A percentile compares a stretch with the other conserved stretches of the same genome.
phyloP scores from a whole-genome alignment of 495 filamentous ascomycete genomes.

The Hyaloscypha finlandica region DNA sequence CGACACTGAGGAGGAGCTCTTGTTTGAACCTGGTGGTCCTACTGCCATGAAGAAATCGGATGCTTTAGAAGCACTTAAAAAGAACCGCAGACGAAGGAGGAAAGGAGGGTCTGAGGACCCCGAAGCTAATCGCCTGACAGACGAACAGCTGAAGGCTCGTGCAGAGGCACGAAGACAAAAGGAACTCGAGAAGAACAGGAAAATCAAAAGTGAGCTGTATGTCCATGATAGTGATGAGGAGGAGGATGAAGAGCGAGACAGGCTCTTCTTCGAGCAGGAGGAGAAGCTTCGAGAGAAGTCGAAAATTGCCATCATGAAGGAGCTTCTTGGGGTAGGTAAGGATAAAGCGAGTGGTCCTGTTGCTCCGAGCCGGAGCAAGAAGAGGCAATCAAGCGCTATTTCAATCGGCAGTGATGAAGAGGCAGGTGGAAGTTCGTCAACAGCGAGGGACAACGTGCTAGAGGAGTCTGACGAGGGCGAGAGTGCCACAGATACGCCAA shows the following conservation, averaged over 20 bases:
- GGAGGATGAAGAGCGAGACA: slow-evolving; percentile 64
- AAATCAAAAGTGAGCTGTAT: slow-evolving; percentile 83
- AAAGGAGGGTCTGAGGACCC: slow-evolving; percentile 42
- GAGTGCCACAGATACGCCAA: slow-evolving; percentile 34
- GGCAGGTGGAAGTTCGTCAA: slow-evolving; percentile 16
- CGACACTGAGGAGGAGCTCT: slow-evolving; percentile 56
- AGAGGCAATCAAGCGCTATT: slow-evolving; percentile 23
- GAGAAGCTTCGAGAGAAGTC: slow-evolving; percentile 42
- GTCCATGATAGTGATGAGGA: slow-evolving; percentile 82
- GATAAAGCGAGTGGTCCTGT: slow-evolving; percentile 16
- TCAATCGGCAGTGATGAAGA: slow-evolving; percentile 28
- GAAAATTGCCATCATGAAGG: slow-evolving; percentile 36
- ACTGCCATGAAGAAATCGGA: slow-evolving; percentile 53
- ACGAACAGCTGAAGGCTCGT: slow-evolving; percentile 45
- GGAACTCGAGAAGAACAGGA: slow-evolving; percentile 63
- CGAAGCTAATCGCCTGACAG: slow-evolving; percentile 44
- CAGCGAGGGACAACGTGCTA: slow-evolving; percentile 15
- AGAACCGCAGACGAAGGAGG: slow-evolving; percentile 45
- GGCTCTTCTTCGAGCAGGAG: slow-evolving; percentile 73
- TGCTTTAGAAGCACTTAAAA: slow-evolving; percentile 47
- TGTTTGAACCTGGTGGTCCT: slow-evolving; percentile 72
- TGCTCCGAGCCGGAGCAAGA: slow-evolving; percentile 14
- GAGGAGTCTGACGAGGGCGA: slow-evolving; percentile 33
- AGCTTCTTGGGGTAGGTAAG: slow-evolving; percentile 26
- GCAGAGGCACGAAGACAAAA: slow-evolving; percentile 50